These are phyloP conservation scores for Grosmannia serpens DNA, from an alignment of 2,329 filamentous ascomycete species.

Conservation along the genomic window DNA sequence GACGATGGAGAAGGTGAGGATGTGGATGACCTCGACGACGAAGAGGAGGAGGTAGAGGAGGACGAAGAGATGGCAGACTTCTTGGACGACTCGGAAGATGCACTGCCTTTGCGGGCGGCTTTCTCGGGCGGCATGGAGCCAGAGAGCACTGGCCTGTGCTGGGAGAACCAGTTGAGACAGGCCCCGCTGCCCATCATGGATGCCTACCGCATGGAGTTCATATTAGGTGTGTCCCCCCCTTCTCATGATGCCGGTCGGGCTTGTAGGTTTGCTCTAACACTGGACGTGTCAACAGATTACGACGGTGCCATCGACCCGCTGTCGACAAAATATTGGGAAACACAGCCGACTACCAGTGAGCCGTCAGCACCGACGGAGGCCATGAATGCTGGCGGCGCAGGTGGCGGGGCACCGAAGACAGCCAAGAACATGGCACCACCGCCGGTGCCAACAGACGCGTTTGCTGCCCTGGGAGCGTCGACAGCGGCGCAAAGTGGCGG, in stretches of 20 bases:
- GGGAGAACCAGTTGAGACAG: slow-evolving; percentile 49
- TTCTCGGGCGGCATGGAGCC: slow-evolving; percentile 64
- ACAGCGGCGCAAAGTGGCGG: not conserved
- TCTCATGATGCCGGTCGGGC: not conserved
- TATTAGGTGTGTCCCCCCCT: slow-evolving; percentile 45
- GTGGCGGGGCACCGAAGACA: slow-evolving; percentile 2
- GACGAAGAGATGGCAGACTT: slow-evolving; percentile 85
- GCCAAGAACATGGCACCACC: slow-evolving; percentile 12
- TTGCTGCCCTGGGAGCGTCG: slow-evolving; percentile 8
- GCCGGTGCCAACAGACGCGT: slow-evolving; percentile 12
- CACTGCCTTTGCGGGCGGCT: slow-evolving; percentile 40
- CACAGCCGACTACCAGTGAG: slow-evolving; percentile 13
- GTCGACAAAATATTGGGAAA: slow-evolving; percentile 67
- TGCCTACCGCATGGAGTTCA: slow-evolving; percentile 62
- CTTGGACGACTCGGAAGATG: slow-evolving; percentile 74
- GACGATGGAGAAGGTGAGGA: slow-evolving; percentile 65
- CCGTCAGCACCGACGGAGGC: not conserved
- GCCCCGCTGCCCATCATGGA: slow-evolving; percentile 38
- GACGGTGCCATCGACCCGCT: slow-evolving; percentile 67
- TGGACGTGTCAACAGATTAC: slow-evolving; percentile 24
- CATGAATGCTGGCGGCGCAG: not conserved
- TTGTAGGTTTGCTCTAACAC: not conserved
- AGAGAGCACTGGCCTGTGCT: slow-evolving; percentile 69
- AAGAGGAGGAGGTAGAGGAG: slow-evolving; percentile 58
- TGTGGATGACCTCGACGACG: slow-evolving; percentile 55